Percentiles rank a stretch among this genome's conserved stretches.
These are phyloP conservation scores for Fusarium longipes DNA, from an alignment of 2,329 filamentous ascomycete species.

Conservation along the genomic window DNA sequence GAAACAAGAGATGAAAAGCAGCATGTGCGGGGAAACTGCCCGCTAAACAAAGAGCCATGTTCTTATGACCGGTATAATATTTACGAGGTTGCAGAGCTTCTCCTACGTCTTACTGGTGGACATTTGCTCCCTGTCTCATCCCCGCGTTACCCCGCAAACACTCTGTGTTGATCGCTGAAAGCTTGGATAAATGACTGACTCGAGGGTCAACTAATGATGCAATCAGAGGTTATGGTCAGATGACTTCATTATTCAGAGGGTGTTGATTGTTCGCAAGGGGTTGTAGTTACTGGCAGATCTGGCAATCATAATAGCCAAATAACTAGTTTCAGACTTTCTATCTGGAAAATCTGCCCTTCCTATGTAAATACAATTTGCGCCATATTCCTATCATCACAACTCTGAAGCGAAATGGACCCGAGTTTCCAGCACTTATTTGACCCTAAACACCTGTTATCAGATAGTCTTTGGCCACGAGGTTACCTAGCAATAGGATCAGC, in stretches of 20 bases:
- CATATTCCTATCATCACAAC: not conserved
- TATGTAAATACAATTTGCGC: not conserved
- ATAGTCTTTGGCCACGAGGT: too few species aligned
- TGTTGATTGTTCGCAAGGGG: too few species aligned
- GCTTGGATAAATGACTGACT: not conserved
- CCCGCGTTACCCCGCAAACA: slow-evolving; percentile 17
- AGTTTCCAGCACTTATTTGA: not conserved
- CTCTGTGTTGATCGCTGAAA: not conserved
- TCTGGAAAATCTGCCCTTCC: too few species aligned
- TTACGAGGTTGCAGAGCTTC: not conserved
- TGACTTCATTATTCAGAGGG: not conserved
- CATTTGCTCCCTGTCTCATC: not conserved
- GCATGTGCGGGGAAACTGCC: not conserved
- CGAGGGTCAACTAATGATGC: too few species aligned
- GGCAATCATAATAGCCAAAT: too few species aligned
- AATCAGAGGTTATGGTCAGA: not conserved
- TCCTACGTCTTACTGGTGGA: not conserved
- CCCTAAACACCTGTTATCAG: not conserved
- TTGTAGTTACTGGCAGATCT: too few species aligned
- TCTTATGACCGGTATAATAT: not conserved
- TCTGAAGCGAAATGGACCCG: not conserved
- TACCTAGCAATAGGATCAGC: too few species aligned
- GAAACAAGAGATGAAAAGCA: not conserved
- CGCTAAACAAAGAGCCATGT: not conserved
- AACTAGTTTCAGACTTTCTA: too few species aligned